Evolutionary conservation across 176 grass and related monocot species (phyloP).

Genomic region (Oryza glaberrima): DNA sequence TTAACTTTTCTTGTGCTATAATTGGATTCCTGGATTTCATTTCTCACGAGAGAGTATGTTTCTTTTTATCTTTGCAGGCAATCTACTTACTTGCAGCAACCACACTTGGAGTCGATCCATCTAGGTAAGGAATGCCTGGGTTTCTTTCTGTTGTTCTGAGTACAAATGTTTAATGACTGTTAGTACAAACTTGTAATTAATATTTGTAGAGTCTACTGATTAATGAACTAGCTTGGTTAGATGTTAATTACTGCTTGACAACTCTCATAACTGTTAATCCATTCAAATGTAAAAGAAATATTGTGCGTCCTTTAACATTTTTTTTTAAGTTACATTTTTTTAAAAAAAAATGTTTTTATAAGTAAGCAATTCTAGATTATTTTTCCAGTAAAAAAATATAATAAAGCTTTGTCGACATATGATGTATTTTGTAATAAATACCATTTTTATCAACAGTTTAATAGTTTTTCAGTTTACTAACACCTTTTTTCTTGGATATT

Average conservation of each 20-base stretch:
- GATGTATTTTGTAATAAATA: neutral
- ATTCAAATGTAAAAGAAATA: neutral
- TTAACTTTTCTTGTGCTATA: neutral
- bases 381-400: neutral
- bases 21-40: neutral
- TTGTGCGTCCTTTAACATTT: neutral
- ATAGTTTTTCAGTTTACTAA: neutral
- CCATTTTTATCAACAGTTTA: neutral
- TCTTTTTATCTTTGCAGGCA: conserved; percentile 55
- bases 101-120: conserved; percentile 84
- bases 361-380: neutral
- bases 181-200: neutral
- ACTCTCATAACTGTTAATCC: neutral
- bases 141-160: conserved; percentile 3
- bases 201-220: neutral
- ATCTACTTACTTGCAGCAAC: conserved; percentile 91
- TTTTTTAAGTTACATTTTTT: neutral
- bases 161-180: neutral
- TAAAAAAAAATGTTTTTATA: neutral
- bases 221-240: conserved; percentile 1
- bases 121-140: conserved; percentile 49
- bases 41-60: neutral
- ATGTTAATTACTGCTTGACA: neutral
- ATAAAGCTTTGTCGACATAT: neutral
- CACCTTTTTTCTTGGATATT: conserved; percentile 34